phyloP scores from a whole-genome alignment of 2,329 filamentous ascomycete genomes.

The Rhytidhysteron rufulum region DNA sequence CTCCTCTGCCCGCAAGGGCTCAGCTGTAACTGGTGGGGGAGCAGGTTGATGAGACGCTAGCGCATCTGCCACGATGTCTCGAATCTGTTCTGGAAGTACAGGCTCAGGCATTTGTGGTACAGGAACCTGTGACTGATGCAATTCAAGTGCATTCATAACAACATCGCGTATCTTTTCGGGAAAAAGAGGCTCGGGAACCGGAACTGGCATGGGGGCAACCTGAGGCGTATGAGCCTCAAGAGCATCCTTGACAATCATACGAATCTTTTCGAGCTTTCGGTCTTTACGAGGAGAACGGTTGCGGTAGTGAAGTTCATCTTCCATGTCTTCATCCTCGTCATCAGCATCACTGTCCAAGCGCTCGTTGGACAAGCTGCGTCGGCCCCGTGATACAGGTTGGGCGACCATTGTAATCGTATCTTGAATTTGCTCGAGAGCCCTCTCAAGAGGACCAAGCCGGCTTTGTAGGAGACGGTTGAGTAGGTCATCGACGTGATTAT shows the following conservation, averaged over 20 bases:
- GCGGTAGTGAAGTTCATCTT: constrained; percentile 53
- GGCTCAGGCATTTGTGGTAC: not conserved
- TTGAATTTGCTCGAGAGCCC: constrained; percentile 72
- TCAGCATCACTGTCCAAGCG: constrained; percentile 83
- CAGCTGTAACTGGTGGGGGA: constrained; percentile 6
- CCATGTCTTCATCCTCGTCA: constrained; percentile 76
- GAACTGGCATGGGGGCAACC: constrained; percentile 20
- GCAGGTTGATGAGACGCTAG: constrained; percentile 12
- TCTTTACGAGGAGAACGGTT: constrained; percentile 76
- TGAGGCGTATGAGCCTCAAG: constrained; percentile 49
- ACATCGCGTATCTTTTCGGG: constrained; percentile 69
- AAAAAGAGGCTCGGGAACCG: constrained; percentile 23
- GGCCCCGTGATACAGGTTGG: constrained; percentile 48
- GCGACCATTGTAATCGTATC: constrained; percentile 60
- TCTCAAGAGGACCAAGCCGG: constrained; percentile 76
- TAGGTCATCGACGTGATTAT: constrained; percentile 81
- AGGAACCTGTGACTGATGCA: constrained; percentile 32
- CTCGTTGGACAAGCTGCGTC: constrained; percentile 64
- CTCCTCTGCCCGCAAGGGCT: too few species aligned
- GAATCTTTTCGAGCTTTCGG: constrained; percentile 76
- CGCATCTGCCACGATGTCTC: constrained; percentile 37
- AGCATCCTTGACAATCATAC: constrained; percentile 56
- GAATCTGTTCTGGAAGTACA: constrained; percentile 68
- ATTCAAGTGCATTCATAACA: constrained; percentile 60
- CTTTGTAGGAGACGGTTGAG: constrained; percentile 74